Percentiles rank a stretch among this genome's conserved stretches.
Evolutionary conservation across 2,329 filamentous ascomycete genomes (phyloP).

Genomic region (Xylaria sp.): DNA sequence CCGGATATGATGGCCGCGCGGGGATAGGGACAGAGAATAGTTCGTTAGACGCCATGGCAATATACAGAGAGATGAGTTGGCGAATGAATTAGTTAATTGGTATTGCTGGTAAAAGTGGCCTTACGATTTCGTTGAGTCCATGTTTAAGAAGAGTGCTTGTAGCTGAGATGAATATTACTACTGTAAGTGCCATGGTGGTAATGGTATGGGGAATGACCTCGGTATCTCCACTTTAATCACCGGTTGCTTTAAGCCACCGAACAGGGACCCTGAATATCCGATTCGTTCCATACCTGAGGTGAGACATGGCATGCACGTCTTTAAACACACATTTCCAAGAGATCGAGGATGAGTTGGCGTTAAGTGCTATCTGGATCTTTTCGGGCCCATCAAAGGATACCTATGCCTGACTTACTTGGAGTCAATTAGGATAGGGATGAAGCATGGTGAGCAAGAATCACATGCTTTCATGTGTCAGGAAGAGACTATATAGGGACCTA

Average conservation of each 20-base stretch:
- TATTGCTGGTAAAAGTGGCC: not conserved
- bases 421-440: not conserved
- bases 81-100: not conserved
- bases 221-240: constrained; percentile 14
- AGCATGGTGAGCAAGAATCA: not conserved
- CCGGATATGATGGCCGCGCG: constrained; percentile 56
- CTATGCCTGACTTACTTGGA: too few relatives aligned
- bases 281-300: not conserved
- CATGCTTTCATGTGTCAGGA: not conserved
- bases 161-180: too few relatives aligned
- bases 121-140: too few relatives aligned
- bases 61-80: not conserved
- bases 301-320: not conserved
- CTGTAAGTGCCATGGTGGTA: not conserved
- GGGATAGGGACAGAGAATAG: constrained; percentile 71
- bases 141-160: too few relatives aligned
- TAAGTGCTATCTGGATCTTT: too few relatives aligned
- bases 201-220: not conserved
- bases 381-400: too few relatives aligned
- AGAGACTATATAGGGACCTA: too few relatives aligned
- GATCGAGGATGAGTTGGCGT: too few relatives aligned
- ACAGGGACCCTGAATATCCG: not conserved
- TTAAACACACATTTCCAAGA: not conserved
- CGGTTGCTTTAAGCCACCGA: not conserved
- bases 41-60: constrained; percentile 48